These are phyloP conservation scores for Tubosaeta brunneosetosa DNA, from an alignment of 768 basidiomycete species.

Conservation along the genomic window DNA sequence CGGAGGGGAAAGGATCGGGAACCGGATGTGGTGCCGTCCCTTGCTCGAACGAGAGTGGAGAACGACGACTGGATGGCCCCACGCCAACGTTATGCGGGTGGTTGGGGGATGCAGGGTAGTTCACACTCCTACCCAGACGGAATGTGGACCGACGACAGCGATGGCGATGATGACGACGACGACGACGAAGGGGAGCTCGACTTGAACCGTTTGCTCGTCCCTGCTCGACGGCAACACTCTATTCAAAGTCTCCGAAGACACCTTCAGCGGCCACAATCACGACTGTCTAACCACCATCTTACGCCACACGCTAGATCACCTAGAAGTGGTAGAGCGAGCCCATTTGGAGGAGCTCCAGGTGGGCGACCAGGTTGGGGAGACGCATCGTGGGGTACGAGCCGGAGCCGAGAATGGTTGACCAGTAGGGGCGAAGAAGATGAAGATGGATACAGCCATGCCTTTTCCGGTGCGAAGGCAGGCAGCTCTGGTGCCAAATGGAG, in stretches of 20 bases:
- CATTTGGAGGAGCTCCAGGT: conserved; percentile 8
- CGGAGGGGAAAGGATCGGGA: conserved; percentile 28
- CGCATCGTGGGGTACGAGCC: conserved; percentile 19
- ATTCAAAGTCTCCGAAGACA: conserved; percentile 69
- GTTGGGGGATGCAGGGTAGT: conserved; percentile 27
- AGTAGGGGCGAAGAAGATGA: conserved; percentile 27
- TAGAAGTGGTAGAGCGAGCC: conserved; percentile 15
- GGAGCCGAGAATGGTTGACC: conserved; percentile 23
- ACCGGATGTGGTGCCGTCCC: conserved; percentile 47
- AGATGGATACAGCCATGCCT: conserved; percentile 22
- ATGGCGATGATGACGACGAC: conserved; percentile 38
- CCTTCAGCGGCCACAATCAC: conserved; percentile 33
- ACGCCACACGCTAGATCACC: conserved; percentile 11
- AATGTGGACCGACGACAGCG: conserved; percentile 22
- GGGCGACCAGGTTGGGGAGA: conserved; percentile 15
- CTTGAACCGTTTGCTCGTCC: conserved; percentile 63
- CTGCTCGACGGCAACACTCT: conserved; percentile 67
- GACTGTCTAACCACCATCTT: conserved; percentile 10
- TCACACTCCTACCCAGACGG: conserved; percentile 12
- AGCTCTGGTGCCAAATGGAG: conserved; percentile 25
- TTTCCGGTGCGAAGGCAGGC: conserved; percentile 20
- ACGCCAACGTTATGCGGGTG: conserved; percentile 31
- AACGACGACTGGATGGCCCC: conserved; percentile 49
- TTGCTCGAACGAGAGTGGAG: conserved; percentile 57
- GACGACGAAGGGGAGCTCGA: conserved; percentile 57